phyloP scores from a whole-genome alignment of 306 rosid species.

The Medicago lupulina region DNA sequence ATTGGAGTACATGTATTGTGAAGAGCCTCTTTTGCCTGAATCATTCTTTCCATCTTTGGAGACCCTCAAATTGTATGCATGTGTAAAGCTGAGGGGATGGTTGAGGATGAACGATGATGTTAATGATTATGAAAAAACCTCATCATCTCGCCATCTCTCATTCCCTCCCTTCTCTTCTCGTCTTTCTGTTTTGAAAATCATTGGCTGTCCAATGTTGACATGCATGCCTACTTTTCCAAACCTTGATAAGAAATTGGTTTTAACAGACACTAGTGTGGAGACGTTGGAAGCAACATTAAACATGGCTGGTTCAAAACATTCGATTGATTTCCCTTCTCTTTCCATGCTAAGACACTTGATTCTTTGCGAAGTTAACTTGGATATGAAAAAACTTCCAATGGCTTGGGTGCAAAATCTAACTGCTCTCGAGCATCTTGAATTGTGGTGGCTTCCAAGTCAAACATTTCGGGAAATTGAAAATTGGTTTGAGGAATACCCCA shows the following conservation, averaged over 20 bases:
- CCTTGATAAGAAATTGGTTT: background rate
- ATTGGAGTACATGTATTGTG: conserved; percentile 12
- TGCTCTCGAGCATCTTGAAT: background rate
- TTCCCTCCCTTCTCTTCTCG: background rate
- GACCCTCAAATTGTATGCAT: accelerated
- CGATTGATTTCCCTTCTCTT: background rate
- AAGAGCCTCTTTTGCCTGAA: background rate
- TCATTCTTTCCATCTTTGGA: conserved; percentile 2
- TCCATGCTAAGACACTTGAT: background rate
- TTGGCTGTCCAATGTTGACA: background rate
- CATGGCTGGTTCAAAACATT: background rate
- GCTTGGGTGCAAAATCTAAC: background rate
- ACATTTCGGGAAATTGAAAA: background rate
- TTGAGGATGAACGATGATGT: background rate
- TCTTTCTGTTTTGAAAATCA: background rate
- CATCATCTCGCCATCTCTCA: background rate
- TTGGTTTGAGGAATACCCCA: background rate
- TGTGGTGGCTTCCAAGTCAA: background rate
- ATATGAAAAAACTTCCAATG: background rate
- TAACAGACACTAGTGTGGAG: background rate
- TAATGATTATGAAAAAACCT: no score
- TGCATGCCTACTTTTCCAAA: background rate
- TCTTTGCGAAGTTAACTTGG: background rate
- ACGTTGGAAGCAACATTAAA: background rate
- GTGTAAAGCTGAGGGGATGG: background rate